Evolutionary conservation across 1,139 yeast genomes (phyloP).

Genomic region (Diutina neorugosa): DNA sequence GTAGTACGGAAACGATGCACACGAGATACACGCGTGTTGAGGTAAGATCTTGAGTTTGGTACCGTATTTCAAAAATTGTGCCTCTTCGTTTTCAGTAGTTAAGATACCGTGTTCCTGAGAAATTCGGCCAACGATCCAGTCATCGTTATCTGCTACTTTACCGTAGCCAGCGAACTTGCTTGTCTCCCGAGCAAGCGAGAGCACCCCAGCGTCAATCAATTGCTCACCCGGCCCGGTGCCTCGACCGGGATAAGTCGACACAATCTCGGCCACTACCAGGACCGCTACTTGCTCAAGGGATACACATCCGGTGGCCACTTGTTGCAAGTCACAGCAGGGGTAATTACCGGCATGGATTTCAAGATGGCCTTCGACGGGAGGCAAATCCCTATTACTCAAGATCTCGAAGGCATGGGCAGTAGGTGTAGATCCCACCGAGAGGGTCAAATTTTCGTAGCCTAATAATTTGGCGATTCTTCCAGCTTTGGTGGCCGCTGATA

Average conservation of each 20-base stretch:
- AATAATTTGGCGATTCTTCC: conserved; percentile 14
- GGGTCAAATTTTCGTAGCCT: conserved; percentile 20
- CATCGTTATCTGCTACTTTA: conserved; percentile 21
- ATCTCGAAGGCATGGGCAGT: conserved; percentile 41
- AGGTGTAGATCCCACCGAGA: conserved; percentile 74
- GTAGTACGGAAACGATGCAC: conserved; percentile 50
- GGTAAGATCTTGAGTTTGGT: conserved; percentile 47
- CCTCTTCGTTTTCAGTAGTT: conserved; percentile 18
- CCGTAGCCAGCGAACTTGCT: conserved; percentile 45
- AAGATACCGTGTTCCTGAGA: conserved; percentile 59
- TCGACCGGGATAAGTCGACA: conserved; percentile 45
- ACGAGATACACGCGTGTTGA: conserved; percentile 68
- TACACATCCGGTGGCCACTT: conserved; percentile 55
- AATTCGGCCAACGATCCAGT: conserved; percentile 45
- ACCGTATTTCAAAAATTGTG: conserved; percentile 36
- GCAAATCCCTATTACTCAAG: conserved; percentile 10
- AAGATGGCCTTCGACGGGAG: conserved; percentile 16
- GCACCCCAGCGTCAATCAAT: conserved; percentile 61
- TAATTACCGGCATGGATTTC: conserved; percentile 79
- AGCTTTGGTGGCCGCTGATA: conserved; percentile 44
- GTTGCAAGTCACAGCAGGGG: conserved; percentile 64
- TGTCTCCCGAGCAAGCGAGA: conserved; percentile 55
- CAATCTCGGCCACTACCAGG: conserved; percentile 48
- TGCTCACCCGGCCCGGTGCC: conserved; percentile 46
- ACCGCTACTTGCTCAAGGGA: conserved; percentile 37